phyloP scores from a whole-genome alignment of 345 rosid genomes.

The Draba incana region DNA sequence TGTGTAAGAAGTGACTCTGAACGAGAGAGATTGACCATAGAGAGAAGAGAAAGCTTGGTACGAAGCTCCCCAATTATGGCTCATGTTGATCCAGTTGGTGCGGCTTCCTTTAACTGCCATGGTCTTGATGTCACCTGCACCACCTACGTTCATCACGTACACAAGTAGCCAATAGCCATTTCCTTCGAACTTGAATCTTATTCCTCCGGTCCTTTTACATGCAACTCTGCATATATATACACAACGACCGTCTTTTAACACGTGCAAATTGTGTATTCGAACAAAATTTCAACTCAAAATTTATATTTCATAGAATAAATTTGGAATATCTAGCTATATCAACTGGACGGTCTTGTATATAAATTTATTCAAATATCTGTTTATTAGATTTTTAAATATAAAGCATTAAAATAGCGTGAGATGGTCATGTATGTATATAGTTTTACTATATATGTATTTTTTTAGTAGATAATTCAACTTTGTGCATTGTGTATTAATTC shows the following conservation, averaged over 20 bases:
- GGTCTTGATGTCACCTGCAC: conserved; percentile 57
- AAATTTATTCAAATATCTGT: too few relatives aligned
- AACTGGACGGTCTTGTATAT: too few relatives aligned
- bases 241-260: not conserved
- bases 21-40: conserved; percentile 73
- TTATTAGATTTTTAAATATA: too few relatives aligned
- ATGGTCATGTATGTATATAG: too few relatives aligned
- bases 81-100: conserved; percentile 80
- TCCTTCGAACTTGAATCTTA: conserved; percentile 50
- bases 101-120: conserved; percentile 75
- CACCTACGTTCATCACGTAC: conserved; percentile 74
- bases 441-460: too few relatives aligned
- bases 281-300: not conserved
- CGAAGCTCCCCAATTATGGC: conserved; percentile 95
- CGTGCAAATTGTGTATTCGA: not conserved
- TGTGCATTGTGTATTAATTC: too few relatives aligned
- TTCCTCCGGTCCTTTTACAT: conserved; percentile 54
- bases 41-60: conserved; percentile 85
- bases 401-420: too few relatives aligned
- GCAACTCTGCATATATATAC: conserved; percentile 48
- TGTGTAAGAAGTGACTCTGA: conserved; percentile 64
- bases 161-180: conserved; percentile 69
- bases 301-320: too few relatives aligned
- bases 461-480: too few relatives aligned
- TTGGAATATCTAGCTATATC: too few relatives aligned